Percentiles rank a stretch among this genome's conserved stretches.
phyloP scores from a whole-genome alignment of 2,329 filamentous ascomycete species.

The Colletotrichum musae region DNA sequence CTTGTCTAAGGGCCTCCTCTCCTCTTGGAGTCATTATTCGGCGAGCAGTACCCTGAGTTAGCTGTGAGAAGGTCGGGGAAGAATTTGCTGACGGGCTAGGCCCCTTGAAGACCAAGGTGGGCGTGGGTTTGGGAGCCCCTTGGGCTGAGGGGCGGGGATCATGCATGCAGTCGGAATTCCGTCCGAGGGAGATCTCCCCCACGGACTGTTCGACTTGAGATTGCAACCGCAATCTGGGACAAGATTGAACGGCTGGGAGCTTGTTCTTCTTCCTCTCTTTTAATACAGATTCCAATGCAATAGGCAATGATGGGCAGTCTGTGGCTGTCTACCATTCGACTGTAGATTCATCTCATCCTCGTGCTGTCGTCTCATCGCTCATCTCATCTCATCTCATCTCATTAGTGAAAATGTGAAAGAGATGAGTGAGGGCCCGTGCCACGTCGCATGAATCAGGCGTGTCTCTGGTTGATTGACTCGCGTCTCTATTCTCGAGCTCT shows the following conservation, averaged over 20 bases:
- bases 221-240: background rate
- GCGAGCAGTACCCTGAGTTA: no score
- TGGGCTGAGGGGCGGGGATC: background rate
- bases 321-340: no score
- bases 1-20: no score
- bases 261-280: background rate
- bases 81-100: background rate
- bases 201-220: background rate
- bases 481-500: constrained; percentile 13
- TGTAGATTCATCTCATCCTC: no score
- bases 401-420: background rate
- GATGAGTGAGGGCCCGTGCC: constrained; percentile 32
- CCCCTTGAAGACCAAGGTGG: background rate
- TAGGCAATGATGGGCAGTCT: no score
- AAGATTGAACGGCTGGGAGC: background rate
- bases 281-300: no score
- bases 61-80: background rate
- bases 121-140: background rate
- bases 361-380: no score
- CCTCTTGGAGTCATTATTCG: no score
- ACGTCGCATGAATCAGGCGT: constrained; percentile 26
- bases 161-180: background rate
- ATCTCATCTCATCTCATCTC: no score
- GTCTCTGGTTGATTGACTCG: constrained; percentile 25
- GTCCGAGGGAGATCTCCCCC: background rate